Base-by-base conservation (phyloP, 176 grass and related monocot species). In the Hordeum marinum region DNA sequence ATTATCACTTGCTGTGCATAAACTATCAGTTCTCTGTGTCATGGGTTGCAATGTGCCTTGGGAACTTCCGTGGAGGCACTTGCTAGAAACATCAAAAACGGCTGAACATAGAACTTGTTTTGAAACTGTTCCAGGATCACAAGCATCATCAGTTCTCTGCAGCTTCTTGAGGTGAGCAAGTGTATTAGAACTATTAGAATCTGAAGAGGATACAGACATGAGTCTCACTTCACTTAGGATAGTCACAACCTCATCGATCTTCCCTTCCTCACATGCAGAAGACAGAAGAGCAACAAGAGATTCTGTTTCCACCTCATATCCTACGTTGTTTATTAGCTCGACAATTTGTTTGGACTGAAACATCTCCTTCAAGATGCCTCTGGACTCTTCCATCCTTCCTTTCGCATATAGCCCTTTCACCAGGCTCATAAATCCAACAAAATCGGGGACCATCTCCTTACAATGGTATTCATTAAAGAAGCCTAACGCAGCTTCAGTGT, bases 321-420 rank as follows among this genome's bases (percentile, higher is more conserved):
- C 95, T 81, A 79, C 82, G 31, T 24, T 91, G 79, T 97, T 92
- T 91, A 97, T 94, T 43, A 91, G 66, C 32, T 89, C 82, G 26
- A 60, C 55, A 4, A 94, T 71, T 88, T 97, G 79, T 68, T 85
- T 83, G 84, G 88, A 89, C 64, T 85, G 89, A 77, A 97, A 88
- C 95, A 97, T 92, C 68, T 91, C 88, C 78, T 88, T 88, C 72
- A 97, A 77, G 50, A 97, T 92, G 46, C 67, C 82, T 80, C 95
- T 94, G 24, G 92, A 87, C 87, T 97, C 90, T 80, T 97, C 95
- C 86, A 92, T 85, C 87, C 95, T 97, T 88, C 95, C 95, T 88
- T 94, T 97, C 48, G 88, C 76, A 57, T 92, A 94, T 21, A 97
- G 83, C 74, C 92, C 95, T 87, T 91, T 91, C 27, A 91, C 37